These are phyloP conservation scores for Cladobotryum protrusum DNA, from an alignment of 2,329 filamentous ascomycete genomes.

Conservation along the genomic window DNA sequence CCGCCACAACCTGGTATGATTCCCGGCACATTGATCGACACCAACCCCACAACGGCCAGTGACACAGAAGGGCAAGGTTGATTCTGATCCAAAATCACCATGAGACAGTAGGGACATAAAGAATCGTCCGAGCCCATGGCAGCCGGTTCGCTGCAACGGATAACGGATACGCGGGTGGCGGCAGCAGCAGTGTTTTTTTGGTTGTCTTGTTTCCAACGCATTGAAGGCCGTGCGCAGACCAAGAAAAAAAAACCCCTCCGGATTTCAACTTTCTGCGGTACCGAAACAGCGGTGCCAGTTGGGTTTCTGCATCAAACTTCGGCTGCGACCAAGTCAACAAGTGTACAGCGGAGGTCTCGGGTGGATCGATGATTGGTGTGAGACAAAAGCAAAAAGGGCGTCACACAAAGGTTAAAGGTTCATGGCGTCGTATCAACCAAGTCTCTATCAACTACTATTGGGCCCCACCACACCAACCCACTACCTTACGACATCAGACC, in stretches of 20 bases:
- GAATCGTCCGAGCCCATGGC: background rate
- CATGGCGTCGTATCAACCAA: conserved; percentile 11
- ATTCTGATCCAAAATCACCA: background rate
- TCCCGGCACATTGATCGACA: conserved; percentile 18
- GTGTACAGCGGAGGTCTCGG: background rate
- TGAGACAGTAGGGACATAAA: background rate
- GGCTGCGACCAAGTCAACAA: background rate
- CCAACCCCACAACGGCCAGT: conserved; percentile 14
- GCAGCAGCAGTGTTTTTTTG: background rate
- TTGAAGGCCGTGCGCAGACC: no score
- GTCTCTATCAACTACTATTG: conserved; percentile 1
- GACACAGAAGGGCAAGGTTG: background rate
- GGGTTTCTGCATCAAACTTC: background rate
- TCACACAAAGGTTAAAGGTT: background rate
- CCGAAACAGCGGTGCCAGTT: background rate
- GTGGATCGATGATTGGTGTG: background rate
- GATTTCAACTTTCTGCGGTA: background rate
- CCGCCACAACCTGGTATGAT: conserved; percentile 42
- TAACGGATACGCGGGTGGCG: background rate
- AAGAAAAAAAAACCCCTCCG: no score
- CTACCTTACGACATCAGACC: conserved; percentile 26
- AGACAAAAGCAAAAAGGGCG: background rate
- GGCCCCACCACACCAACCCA: conserved; percentile 16
- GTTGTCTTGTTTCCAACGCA: no score
- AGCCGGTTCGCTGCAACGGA: conserved; percentile 1